These are phyloP conservation scores for Ceratocystis cubensis DNA, from an alignment of 2,329 filamentous ascomycete species.

Conservation along the genomic window DNA sequence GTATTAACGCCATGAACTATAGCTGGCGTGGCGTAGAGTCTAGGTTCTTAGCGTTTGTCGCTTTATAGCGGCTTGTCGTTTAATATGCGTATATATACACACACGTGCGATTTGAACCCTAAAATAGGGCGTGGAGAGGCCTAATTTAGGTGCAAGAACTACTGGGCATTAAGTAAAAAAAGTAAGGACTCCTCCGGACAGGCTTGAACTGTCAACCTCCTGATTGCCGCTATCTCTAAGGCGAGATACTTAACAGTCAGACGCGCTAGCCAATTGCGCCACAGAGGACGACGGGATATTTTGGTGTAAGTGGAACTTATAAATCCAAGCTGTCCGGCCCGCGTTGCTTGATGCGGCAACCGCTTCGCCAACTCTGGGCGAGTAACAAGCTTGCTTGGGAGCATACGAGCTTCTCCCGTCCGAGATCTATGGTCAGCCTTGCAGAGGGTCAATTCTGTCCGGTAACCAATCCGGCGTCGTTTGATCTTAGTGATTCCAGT, in stretches of 20 bases:
- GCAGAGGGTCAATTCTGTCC: no score
- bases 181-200: neutral
- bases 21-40: neutral
- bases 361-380: no score
- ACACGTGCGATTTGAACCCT: neutral
- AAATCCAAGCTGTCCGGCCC: neutral
- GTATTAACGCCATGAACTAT: neutral
- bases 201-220: slow-evolving; percentile 11
- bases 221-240: neutral
- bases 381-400: no score
- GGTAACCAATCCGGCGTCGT: no score
- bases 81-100: neutral
- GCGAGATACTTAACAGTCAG: slow-evolving; percentile 37
- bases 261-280: slow-evolving; percentile 46
- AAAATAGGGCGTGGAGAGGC: neutral
- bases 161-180: neutral
- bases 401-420: no score
- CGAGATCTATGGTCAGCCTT: no score
- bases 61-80: neutral
- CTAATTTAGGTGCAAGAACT: no score
- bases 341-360: no score
- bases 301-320: neutral
- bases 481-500: no score
- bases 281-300: slow-evolving; percentile 26
- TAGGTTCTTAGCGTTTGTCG: neutral